phyloP scores from a whole-genome alignment of 2,329 filamentous ascomycete species.

The Hypocrella siamensis region DNA sequence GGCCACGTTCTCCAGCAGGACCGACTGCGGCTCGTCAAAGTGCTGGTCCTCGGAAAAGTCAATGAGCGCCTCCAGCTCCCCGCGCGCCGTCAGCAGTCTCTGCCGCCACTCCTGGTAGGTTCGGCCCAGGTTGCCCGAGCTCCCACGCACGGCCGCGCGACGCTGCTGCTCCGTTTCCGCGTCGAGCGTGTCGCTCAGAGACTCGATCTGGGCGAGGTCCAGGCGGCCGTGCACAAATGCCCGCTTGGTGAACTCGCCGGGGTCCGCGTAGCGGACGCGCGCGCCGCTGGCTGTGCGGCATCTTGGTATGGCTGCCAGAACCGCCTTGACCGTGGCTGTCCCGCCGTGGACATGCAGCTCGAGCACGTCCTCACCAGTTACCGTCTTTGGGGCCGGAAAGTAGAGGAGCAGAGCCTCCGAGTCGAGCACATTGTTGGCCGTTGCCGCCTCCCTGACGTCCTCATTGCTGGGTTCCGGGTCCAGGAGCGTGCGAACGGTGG shows the following conservation, averaged over 20 bases:
- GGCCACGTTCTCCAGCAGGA: slow-evolving; percentile 56
- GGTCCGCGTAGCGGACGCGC: slow-evolving; percentile 70
- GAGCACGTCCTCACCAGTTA: slow-evolving; percentile 83
- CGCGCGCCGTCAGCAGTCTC: slow-evolving; percentile 63
- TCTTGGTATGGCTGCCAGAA: slow-evolving; percentile 59
- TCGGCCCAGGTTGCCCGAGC: slow-evolving; percentile 50
- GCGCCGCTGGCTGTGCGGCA: slow-evolving; percentile 16
- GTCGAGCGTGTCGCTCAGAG: slow-evolving; percentile 44
- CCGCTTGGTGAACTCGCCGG: slow-evolving; percentile 86
- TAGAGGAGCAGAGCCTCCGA: slow-evolving; percentile 66
- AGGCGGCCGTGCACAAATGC: slow-evolving; percentile 80
- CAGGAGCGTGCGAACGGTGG: slow-evolving; percentile 60
- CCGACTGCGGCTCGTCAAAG: slow-evolving; percentile 72
- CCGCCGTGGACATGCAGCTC: slow-evolving; percentile 94
- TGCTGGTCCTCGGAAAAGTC: slow-evolving; percentile 97
- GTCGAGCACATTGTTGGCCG: slow-evolving; percentile 42
- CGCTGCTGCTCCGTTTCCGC: slow-evolving; percentile 88
- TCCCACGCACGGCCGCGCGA: slow-evolving; percentile 66
- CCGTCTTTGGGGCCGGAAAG: slow-evolving; percentile 67
- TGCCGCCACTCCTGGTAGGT: slow-evolving; percentile 75
- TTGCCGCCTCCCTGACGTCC: neutral
- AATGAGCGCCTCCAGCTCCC: slow-evolving; percentile 87
- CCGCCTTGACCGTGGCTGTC: slow-evolving; percentile 72
- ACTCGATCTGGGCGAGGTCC: slow-evolving; percentile 70
- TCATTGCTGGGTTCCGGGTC: slow-evolving; percentile 26